Evolutionary conservation across 495 filamentous ascomycete genomes (phyloP).

Genomic region (Neurospora sp.): DNA sequence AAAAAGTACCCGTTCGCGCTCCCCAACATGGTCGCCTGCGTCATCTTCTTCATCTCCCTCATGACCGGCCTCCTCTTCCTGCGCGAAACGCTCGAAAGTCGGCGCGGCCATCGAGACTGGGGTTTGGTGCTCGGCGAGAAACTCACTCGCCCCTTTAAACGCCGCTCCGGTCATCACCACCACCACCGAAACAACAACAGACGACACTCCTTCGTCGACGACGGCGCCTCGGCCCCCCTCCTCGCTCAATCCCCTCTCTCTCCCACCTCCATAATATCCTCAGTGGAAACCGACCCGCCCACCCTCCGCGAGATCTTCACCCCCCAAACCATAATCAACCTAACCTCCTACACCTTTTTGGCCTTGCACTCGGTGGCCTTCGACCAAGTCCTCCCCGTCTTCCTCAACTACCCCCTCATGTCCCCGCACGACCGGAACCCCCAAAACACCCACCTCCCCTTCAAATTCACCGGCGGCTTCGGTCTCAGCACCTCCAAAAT

Average conservation of each 20-base stretch:
- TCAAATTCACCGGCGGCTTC: slow-evolving; percentile 73
- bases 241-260: slow-evolving; percentile 24
- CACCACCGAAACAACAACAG: slow-evolving; percentile 14
- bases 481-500: slow-evolving; percentile 50
- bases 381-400: slow-evolving; percentile 73
- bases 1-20: slow-evolving; percentile 67
- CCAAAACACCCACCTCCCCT: slow-evolving; percentile 53
- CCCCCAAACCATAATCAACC: slow-evolving; percentile 62
- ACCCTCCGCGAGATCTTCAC: slow-evolving; percentile 61
- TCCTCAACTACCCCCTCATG: slow-evolving; percentile 59
- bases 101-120: slow-evolving; percentile 53
- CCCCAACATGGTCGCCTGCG: slow-evolving; percentile 67
- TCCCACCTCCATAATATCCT: background rate
- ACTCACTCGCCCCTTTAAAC: slow-evolving; percentile 27
- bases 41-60: slow-evolving; percentile 65
- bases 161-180: slow-evolving; percentile 6
- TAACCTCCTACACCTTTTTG: slow-evolving; percentile 64
- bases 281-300: slow-evolving; percentile 20
- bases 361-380: slow-evolving; percentile 69
- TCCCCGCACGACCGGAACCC: slow-evolving; percentile 24
- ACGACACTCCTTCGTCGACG: slow-evolving; percentile 31
- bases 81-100: slow-evolving; percentile 64
- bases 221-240: slow-evolving; percentile 33
- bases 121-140: slow-evolving; percentile 57
- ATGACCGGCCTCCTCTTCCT: slow-evolving; percentile 62